These are phyloP conservation scores for Sarocladium kiliense DNA, from an alignment of 2,329 filamentous ascomycete species.

Conservation along the genomic window DNA sequence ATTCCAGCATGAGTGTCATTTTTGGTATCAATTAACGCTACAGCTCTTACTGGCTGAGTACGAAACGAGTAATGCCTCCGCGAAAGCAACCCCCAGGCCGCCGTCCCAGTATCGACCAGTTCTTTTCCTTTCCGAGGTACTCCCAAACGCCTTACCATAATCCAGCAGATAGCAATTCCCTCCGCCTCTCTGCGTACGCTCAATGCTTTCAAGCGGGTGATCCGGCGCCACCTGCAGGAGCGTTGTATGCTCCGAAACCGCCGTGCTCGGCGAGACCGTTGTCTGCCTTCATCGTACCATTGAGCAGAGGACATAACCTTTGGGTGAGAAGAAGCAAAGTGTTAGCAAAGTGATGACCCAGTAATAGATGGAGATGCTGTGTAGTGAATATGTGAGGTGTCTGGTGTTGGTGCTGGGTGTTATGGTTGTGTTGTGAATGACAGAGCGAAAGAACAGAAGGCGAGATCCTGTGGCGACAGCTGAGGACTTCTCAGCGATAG, in stretches of 20 bases:
- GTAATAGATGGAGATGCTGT: neutral
- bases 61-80: neutral
- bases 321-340: constrained; percentile 9
- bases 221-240: constrained; percentile 14
- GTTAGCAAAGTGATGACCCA: constrained; percentile 10
- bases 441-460: neutral
- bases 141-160: neutral
- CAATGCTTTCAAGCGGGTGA: neutral
- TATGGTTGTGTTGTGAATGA: neutral
- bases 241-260: constrained; percentile 52
- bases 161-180: neutral
- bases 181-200: neutral
- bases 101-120: no score
- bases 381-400: neutral
- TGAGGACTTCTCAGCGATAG: neutral
- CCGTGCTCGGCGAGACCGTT: constrained; percentile 51
- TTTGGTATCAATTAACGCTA: constrained; percentile 2
- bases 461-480: neutral
- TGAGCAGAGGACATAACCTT: constrained; percentile 79
- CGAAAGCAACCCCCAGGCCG: neutral
- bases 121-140: neutral
- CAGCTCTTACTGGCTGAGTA: neutral
- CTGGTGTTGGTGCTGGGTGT: neutral
- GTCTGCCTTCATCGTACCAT: constrained; percentile 68
- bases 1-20: neutral